Evolutionary conservation across 495 filamentous ascomycete species (phyloP), one percentile per base, ranked within the genome.

Genomic region (Aspergillus leporis): DNA sequence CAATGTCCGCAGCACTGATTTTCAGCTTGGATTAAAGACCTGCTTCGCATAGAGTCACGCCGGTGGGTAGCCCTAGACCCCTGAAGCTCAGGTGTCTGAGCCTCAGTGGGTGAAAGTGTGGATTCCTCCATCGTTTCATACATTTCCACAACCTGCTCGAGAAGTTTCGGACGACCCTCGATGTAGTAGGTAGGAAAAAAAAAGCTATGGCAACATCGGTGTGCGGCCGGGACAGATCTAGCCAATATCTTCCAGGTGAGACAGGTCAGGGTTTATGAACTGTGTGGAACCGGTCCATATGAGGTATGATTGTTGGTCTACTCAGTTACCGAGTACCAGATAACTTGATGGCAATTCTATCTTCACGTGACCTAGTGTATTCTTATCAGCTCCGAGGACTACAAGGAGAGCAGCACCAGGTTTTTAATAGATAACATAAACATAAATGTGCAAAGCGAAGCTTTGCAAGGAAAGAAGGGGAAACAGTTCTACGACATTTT

Each of bases 41-140:
- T 90, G 82, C 92, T 96, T 68, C 87, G 79, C 70, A 91, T 89
- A 32, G 90, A 90, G 55, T 83, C 82, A 45, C 90, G 82, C 25
- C 88, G 81, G 40, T 64, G 43, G 22, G 63, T 64, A 34, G 60
- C 49, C 68, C 76, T 65, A 68, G 65, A 51, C 31, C 61, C 67
- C 13, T 65, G 62, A 32, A 63, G 55, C 40, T 65, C 68, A 49
- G 67, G 67, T 21, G 51, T 38, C 21, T 58, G 62, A 19, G 47
- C 32, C 48, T 63, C 70, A 56, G 53, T 45, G 4, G 68, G 62
- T 25, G 73, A 70, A 30, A 65, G 64, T 36, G 62, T 23, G 48
- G 55, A 58, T 41, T 63, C 61, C 53, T 66, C 64, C 73, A 74
- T 45, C n/a, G 38, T 41, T 3, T n/a, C 38, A 41, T 41, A 16